Base-by-base conservation (phyloP, 805 yeast species). In the Myxozyma neglecta region DNA sequence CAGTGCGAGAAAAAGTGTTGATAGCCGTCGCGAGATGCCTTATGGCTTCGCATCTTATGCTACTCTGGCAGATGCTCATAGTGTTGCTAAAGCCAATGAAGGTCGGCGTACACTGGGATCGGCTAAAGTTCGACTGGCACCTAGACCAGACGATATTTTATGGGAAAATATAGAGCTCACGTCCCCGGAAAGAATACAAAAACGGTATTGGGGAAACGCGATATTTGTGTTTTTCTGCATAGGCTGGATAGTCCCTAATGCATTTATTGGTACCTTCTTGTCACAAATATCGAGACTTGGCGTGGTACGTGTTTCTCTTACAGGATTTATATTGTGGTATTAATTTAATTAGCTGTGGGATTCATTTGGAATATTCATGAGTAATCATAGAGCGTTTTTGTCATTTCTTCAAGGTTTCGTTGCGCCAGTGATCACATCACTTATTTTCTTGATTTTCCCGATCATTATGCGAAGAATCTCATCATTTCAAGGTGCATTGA, bases 201-300 rank as follows among this genome's bases (percentile, higher is more conserved):
- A 75, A 53, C 73, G 72, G 51, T 60, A 67, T 53, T 69, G 72
- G 65, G 75, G 77, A 24, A 74, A 74, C 53, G 24, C 72, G 1
- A 37, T 76, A 1, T 76, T 70, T 56, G 63, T 66, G 0, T 56
- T 59, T 2, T 43, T 76, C 43, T 50, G 76, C 56, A 42, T 76
- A 0, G 62, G 71, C 9, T 76, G 79, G 79, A 70, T 76, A 20
- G 73, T 74, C 3, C 79, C 79, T 2, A 74, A 72, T 58, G 79
- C 79, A 1, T 73, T 76, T 51, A 73, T 76, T 39, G 78, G 79
- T 24, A 74, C 77, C 50, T 76, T 76, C 53, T 39, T 76, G 11
- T 69, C 79, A 9, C 75, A 76, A 51, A 55, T 76, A 52, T 71
- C 71, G 34, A 63, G 77, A 7, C 65, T 76, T 18, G 79, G 76